A percentile compares a stretch with the other conserved stretches of the same genome.
These are phyloP conservation scores for Sequoiadendron giganteum DNA, from an alignment of 75 land plant species.

Conservation along the genomic window DNA sequence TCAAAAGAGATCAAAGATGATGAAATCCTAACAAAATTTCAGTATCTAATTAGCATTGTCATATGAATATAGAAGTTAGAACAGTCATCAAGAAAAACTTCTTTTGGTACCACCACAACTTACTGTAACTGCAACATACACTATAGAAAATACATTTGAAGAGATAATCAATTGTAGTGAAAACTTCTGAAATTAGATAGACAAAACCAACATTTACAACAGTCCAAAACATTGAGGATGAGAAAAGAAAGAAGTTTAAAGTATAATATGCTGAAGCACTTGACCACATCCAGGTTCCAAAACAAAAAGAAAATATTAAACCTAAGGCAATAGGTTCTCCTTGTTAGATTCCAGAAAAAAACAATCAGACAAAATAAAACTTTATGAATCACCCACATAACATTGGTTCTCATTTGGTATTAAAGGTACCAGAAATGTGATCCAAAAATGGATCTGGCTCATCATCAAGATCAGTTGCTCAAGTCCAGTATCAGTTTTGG, in stretches of 20 bases:
- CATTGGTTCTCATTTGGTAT: neutral
- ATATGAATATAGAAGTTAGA: constrained; percentile 3
- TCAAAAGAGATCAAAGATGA: neutral
- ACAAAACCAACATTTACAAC: neutral
- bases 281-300: neutral
- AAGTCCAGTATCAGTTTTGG: too few relatives aligned
- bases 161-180: neutral
- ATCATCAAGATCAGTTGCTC: too few relatives aligned
- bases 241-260: neutral
- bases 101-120: neutral
- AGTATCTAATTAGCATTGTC: neutral
- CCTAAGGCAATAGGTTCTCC: neutral
- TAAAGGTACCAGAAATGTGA: neutral
- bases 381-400: neutral
- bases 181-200: neutral
- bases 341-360: neutral
- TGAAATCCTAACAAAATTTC: constrained; percentile 4
- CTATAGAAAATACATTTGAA: neutral
- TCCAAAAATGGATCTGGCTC: neutral
- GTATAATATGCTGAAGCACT: neutral
- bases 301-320: neutral
- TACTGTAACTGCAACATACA: neutral
- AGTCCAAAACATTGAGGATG: neutral
- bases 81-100: neutral
- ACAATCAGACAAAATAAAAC: neutral